A percentile compares a stretch with the other conserved stretches of the same genome.
phyloP scores from a whole-genome alignment of 257 asterid genomes.

The Jasminum sambac region DNA sequence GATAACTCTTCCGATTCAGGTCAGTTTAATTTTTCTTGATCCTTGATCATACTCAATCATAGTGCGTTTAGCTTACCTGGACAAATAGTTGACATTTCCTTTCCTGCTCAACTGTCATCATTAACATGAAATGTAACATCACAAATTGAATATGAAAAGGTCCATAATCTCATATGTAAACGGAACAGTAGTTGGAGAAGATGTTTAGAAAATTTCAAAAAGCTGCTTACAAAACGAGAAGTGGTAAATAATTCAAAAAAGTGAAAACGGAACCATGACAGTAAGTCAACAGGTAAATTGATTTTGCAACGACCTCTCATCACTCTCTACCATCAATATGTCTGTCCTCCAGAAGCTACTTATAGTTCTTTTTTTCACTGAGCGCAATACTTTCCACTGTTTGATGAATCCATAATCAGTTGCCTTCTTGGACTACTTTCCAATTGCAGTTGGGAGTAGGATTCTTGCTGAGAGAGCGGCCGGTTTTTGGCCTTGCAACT shows the following conservation, averaged over 20 bases:
- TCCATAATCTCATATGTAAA: neutral
- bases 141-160: neutral
- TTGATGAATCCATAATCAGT: constrained; percentile 14
- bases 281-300: neutral
- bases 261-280: neutral
- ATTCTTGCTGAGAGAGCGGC: constrained; percentile 74
- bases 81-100: constrained; percentile 5
- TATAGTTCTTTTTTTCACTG: neutral
- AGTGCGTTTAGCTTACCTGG: neutral
- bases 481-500: constrained; percentile 78
- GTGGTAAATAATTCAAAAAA: neutral
- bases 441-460: constrained; percentile 67
- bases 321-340: neutral
- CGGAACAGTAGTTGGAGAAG: neutral
- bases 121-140: neutral
- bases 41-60: neutral
- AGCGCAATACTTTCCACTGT: neutral
- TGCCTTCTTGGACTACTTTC: constrained; percentile 17
- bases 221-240: neutral
- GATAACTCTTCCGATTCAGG: constrained; percentile 83
- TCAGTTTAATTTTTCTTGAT: constrained; percentile 20
- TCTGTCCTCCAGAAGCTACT: neutral
- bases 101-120: neutral
- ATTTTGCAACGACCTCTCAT: neutral
- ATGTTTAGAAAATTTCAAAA: neutral